phyloP scores from a whole-genome alignment of 257 asterid species.

The Solanum acaule region DNA sequence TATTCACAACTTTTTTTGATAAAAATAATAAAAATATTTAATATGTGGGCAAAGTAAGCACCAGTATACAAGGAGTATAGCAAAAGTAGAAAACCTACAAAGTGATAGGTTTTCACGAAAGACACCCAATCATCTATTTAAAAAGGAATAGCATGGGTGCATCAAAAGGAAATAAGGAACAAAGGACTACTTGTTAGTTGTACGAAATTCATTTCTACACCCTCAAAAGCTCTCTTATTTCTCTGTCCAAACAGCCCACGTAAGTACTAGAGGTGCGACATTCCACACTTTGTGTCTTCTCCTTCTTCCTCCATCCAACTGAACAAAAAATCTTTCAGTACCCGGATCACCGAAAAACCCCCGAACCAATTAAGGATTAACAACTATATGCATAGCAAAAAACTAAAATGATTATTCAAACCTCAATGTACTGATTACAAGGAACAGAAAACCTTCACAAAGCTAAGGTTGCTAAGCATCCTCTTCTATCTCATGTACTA shows the following conservation, averaged over 20 bases:
- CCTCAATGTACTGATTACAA: background rate
- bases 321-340: no score
- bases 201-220: background rate
- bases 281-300: background rate
- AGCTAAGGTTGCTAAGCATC: background rate
- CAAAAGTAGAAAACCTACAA: background rate
- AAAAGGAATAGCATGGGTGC: background rate
- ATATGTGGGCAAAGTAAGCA: background rate
- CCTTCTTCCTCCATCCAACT: no score
- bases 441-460: background rate
- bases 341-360: background rate
- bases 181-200: background rate
- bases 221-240: background rate
- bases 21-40: no score
- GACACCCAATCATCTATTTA: background rate
- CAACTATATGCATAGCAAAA: background rate
- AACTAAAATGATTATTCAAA: background rate
- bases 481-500: background rate
- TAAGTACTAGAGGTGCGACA: background rate
- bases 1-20: background rate
- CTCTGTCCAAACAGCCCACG: background rate
- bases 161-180: background rate
- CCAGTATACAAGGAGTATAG: background rate
- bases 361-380: background rate
- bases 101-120: background rate